phyloP scores from a whole-genome alignment of 2,329 filamentous ascomycete genomes.

The Colletotrichum sp. region DNA sequence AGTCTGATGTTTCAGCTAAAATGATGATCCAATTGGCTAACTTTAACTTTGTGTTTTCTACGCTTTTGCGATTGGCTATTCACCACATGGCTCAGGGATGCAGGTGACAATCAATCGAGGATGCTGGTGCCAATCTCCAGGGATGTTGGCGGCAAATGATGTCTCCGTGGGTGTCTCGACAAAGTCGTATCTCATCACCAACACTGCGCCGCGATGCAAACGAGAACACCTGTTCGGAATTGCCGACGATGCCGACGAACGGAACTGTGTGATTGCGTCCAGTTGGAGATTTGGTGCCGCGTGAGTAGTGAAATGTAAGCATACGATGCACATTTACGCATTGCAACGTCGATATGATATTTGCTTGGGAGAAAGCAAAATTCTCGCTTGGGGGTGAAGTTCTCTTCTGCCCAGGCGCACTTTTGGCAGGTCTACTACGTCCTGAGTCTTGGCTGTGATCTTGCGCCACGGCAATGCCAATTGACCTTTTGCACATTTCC shows the following conservation, averaged over 20 bases:
- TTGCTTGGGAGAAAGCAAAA: not conserved
- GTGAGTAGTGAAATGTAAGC: not conserved
- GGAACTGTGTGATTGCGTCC: no score
- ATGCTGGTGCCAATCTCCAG: not conserved
- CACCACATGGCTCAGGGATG: not conserved
- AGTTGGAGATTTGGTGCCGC: not conserved
- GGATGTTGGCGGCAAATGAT: not conserved
- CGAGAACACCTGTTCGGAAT: not conserved
- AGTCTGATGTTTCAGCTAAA: not conserved
- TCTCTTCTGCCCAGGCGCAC: not conserved
- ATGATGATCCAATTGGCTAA: not conserved
- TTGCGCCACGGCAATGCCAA: slow-evolving; percentile 35
- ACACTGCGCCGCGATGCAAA: not conserved
- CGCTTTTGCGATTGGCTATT: not conserved
- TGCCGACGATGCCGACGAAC: no score
- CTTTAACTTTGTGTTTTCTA: not conserved
- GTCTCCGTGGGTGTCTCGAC: not conserved
- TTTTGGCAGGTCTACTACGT: not conserved
- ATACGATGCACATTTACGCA: not conserved
- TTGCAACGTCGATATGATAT: not conserved
- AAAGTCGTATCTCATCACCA: not conserved
- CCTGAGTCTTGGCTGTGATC: not conserved
- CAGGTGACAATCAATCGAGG: not conserved
- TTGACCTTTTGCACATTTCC: slow-evolving; percentile 37
- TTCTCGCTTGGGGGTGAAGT: not conserved